phyloP scores from a whole-genome alignment of 2,329 filamentous ascomycete species.

The Curvularia hawaiiensis region DNA sequence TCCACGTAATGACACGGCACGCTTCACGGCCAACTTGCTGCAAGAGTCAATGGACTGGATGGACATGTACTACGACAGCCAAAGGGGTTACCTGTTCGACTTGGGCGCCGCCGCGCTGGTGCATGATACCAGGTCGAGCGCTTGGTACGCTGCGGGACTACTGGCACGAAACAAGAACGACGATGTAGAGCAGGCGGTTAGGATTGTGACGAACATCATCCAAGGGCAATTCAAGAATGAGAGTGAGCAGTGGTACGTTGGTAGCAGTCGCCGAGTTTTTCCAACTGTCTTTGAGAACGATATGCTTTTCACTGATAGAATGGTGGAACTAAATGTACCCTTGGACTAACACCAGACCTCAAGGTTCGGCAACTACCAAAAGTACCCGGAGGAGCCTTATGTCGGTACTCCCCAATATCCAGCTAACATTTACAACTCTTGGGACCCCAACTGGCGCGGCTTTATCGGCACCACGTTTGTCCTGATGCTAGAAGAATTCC shows the following conservation, averaged over 20 bases:
- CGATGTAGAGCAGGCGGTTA: constrained; percentile 58
- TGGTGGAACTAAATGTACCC: background rate
- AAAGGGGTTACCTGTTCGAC: constrained; percentile 60
- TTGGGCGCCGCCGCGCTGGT: constrained; percentile 55
- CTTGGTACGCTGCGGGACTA: constrained; percentile 65
- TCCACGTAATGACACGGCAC: constrained; percentile 25
- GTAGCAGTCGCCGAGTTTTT: background rate
- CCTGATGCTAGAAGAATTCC: constrained; percentile 64
- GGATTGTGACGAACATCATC: constrained; percentile 61
- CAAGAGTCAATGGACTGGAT: constrained; percentile 61
- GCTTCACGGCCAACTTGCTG: constrained; percentile 23
- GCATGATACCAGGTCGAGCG: constrained; percentile 62
- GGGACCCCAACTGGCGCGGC: constrained; percentile 69
- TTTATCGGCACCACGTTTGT: constrained; percentile 66
- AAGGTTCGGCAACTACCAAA: constrained; percentile 56
- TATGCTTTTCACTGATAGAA: no score
- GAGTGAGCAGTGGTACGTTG: constrained; percentile 58
- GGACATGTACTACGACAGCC: constrained; percentile 60
- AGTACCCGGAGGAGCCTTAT: constrained; percentile 62
- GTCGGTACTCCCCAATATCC: constrained; percentile 60
- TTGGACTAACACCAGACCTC: background rate
- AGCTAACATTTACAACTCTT: constrained; percentile 59
- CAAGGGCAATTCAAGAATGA: constrained; percentile 58
- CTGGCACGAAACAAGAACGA: constrained; percentile 59
- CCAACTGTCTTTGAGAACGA: background rate